Conservation (phyloP, 352 stramenopile species). For the Salisapilia sapeloensis region DNA sequence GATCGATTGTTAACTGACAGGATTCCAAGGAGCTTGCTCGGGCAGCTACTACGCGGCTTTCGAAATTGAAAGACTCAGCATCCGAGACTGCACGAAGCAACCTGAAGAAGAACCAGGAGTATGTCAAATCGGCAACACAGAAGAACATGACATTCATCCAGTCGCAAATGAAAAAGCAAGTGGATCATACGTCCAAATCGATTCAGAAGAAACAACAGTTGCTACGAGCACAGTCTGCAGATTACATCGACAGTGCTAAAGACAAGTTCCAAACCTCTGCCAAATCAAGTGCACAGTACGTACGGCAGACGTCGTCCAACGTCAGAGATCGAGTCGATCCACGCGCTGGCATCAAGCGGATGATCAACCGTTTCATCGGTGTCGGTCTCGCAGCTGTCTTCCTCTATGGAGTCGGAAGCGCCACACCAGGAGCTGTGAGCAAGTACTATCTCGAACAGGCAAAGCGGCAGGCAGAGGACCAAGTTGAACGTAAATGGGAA, state of each 20-base stretch:
- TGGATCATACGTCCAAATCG: constrained; percentile 3
- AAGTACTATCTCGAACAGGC: constrained; percentile 50
- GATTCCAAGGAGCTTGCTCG: no score
- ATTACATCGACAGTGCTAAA: constrained; percentile 12
- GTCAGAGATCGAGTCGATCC: constrained; percentile 38
- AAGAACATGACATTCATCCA: constrained; percentile 15
- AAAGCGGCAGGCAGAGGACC: constrained; percentile 22
- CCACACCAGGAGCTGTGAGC: constrained; percentile 35
- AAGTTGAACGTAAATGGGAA: not conserved
- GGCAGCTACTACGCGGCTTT: no score
- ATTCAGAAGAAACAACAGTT: constrained; percentile 6
- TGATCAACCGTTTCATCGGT: constrained; percentile 37
- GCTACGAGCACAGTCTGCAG: constrained; percentile 7
- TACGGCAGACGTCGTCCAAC: constrained; percentile 25
- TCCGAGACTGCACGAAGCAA: constrained; percentile 17
- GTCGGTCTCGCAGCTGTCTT: constrained; percentile 46
- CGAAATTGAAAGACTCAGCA: no score
- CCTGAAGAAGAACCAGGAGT: constrained; percentile 20
- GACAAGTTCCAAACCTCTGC: constrained; percentile 18
- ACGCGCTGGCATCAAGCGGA: constrained; percentile 11
- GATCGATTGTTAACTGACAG: no score
- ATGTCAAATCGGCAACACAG: constrained; percentile 19
- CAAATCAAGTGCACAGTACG: constrained; percentile 17
- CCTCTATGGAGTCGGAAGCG: constrained; percentile 57
- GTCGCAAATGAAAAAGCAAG: constrained; percentile 13